Evolutionary conservation across 768 basidiomycete species (phyloP), one percentile per base, ranked within the genome.

Genomic region (Cubamyces sp.): DNA sequence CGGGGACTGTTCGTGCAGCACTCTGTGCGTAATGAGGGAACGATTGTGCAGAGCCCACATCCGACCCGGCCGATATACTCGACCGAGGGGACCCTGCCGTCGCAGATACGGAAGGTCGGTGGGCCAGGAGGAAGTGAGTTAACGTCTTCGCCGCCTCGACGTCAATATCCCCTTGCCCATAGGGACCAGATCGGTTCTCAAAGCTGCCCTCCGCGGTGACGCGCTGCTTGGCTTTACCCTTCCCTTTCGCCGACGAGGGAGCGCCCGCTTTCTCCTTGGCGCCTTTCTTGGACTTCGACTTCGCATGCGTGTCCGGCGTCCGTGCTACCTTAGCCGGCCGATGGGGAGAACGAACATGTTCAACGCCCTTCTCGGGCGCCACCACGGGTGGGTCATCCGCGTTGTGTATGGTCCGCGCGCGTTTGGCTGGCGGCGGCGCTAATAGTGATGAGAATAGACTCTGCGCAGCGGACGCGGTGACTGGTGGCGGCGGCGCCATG

Each of bases 61-160:
- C 89, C 48, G 87, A 90, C 43, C 82, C 87, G 60, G 87, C 86
- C 15, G 81, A 82, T 65, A 90, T 76, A 67, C 87, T 90, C 7
- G 88, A 89, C 59, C 88, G 82, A 52, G 90, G 89, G 5, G 88
- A 90, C 26, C 85, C 82, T 47, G 81, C 82, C 71, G 84, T 85
- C 28, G 80, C 77, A 28, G 70, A 71, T 15, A 86, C 83, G 11
- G 86, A 85, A 19, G 87, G 85, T 50, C 85, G 79, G 59, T 88
- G 82, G 61, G 87, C 83, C 60, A 89, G 78, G 59, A 88, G 78
- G 57, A 92, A 78, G 12, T 86, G 86, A 0, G 91, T 92, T 65
- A 93, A 77, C 9, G 91, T 90, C 26, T 87, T 89, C 7, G 91
- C 91, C 42, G 91, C 91, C 73, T 92, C 89, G 83, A 92, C 88